A percentile compares a stretch with the other conserved stretches of the same genome.
Conservation (phyloP, 345 rosid genomes). For the Euphorbia peplus region DNA sequence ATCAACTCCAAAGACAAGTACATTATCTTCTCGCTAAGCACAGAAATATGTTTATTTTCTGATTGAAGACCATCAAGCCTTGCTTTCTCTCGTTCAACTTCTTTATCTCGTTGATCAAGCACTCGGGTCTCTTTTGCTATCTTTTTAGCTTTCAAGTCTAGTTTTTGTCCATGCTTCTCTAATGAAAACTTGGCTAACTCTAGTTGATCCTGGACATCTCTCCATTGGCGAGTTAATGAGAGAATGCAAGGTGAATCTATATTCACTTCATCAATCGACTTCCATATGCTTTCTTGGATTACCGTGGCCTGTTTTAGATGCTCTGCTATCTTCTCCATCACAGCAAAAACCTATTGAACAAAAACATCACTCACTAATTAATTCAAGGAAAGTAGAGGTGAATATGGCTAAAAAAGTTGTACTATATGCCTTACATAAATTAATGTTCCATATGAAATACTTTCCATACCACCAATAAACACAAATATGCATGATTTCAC, state of each 20-base stretch:
- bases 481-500: too few species aligned
- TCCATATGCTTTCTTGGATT: constrained; percentile 20
- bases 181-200: constrained; percentile 11
- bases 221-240: constrained; percentile 26
- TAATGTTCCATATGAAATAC: background rate
- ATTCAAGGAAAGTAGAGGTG: background rate
- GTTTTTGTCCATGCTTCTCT: background rate
- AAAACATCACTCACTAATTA: background rate
- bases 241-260: constrained; percentile 26
- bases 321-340: constrained; percentile 14
- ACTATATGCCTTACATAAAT: background rate
- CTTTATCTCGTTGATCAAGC: constrained; percentile 2
- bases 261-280: constrained; percentile 18
- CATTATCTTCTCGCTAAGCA: background rate
- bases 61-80: background rate
- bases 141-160: constrained; percentile 14
- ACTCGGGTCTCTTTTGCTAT: background rate
- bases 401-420: background rate
- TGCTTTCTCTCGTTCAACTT: constrained; percentile 1
- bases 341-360: background rate
- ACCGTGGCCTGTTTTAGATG: constrained; percentile 13
- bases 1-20: constrained; percentile 9
- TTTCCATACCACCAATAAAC: too few species aligned
- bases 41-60: constrained; percentile 21
- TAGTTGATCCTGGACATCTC: constrained; percentile 29